Evolutionary conservation across 805 yeast genomes (phyloP), one percentile per base, ranked within the genome.

Genomic region (Saccharomycopsis guyanensis): DNA sequence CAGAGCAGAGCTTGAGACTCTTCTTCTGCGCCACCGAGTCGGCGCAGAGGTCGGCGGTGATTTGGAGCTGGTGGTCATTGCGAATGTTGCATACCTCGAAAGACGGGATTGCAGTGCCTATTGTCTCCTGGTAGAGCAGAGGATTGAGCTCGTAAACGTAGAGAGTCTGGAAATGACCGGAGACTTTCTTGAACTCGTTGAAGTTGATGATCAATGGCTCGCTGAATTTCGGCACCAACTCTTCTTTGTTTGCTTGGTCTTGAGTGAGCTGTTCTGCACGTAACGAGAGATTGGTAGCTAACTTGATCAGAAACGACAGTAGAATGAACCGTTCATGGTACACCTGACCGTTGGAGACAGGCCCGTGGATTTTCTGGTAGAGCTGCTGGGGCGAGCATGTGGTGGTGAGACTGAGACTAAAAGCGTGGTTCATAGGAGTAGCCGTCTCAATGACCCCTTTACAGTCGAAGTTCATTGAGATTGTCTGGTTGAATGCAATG

Each of bases 401-500:
- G 13, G 32, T 27, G 32, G 32, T 27, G 13, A 27, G 32, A 10
- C 12, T 13, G 49, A 43, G 7, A n/a, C 8, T 15, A 18, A 40
- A 12, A 18, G 20, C 15, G 33, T 43, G 12, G 15, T 22, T 38
- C 25, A 43, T 22, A 7, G 46, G 46, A 16, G 15, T 42, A 19
- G 15, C 19, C 25, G 15, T 31, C 19, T 19, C 6, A 18, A 43
- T 40, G 6, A 43, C 32, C 10, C 46, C 46, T 22, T 43, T 43
- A 12, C 47, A 43, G 25, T 43, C 46, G 24, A 43, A 43, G 35
- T 43, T 43, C 46, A 43, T 43, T 37, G 45, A 38, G 2, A 43
- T 23, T 7, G 46, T 43, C 20, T 43, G 46, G 12, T 25, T 43
- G 25, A 20, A 43, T 2, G 19, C 29, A 4, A 37, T 27, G 12